Evolutionary conservation across 306 rosid genomes (phyloP).

Genomic region (Castanea mollissima): DNA sequence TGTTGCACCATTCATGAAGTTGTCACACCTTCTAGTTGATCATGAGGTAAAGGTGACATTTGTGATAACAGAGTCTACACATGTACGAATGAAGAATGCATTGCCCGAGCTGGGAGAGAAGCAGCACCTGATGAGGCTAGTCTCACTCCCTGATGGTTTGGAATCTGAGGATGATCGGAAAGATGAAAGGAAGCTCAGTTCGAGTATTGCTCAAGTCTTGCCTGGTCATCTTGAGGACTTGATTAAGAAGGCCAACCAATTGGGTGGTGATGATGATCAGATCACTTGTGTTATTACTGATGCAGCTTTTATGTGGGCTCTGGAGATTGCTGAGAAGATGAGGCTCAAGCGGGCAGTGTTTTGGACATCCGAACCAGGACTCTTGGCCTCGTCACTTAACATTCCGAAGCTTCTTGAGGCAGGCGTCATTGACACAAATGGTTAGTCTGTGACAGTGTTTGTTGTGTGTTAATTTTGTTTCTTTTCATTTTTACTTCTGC

Average conservation of each 20-base stretch:
- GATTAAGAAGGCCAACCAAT: too few species aligned
- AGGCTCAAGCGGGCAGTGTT: constrained; percentile 32
- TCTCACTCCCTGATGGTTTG: constrained; percentile 30
- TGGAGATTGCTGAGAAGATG: constrained; percentile 29
- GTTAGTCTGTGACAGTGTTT: constrained; percentile 6
- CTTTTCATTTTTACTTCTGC: too few species aligned
- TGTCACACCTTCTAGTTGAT: constrained; percentile 20
- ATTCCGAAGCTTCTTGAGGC: constrained; percentile 29
- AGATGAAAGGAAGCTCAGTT: not conserved
- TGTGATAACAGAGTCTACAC: constrained; percentile 32
- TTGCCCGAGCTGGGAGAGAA: not conserved
- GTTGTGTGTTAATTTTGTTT: too few species aligned
- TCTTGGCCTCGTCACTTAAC: not conserved
- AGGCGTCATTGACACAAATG: constrained; percentile 31
- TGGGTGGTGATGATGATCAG: constrained; percentile 1
- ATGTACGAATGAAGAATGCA: constrained; percentile 18
- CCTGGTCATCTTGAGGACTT: constrained; percentile 35
- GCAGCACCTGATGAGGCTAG: not conserved
- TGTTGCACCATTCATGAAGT: constrained; percentile 39
- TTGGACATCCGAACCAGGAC: constrained; percentile 50
- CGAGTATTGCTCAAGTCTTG: constrained; percentile 16
- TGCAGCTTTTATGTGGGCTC: constrained; percentile 27
- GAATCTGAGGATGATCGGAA: constrained; percentile 37
- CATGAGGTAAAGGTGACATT: constrained; percentile 50
- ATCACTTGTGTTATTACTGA: constrained; percentile 32